A percentile compares a stretch with the other conserved stretches of the same genome.
These are phyloP conservation scores for Podila minutissima DNA, from an alignment of 192 early-diverging fungal genomes.

Conservation along the genomic window DNA sequence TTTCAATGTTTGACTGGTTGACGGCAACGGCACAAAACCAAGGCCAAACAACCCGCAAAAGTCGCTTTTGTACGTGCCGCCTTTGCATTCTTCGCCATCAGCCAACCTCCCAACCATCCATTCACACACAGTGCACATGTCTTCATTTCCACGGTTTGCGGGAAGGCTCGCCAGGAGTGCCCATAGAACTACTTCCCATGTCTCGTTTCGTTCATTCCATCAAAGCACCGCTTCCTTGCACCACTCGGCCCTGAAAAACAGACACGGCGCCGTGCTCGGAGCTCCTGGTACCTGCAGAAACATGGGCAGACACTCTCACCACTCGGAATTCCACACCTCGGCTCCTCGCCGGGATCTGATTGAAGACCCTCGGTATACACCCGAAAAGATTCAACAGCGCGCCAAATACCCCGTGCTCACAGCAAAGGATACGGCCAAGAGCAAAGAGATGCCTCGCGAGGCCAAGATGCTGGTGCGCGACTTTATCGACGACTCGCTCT, in stretches of 20 bases:
- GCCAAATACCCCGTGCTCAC: slow-evolving; percentile 61
- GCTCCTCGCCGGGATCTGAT: slow-evolving; percentile 18
- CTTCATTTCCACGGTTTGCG: not conserved
- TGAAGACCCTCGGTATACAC: slow-evolving; percentile 31
- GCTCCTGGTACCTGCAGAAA: not conserved
- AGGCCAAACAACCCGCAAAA: no score
- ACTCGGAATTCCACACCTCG: slow-evolving; percentile 27
- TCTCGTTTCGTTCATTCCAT: not conserved
- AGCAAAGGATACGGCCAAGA: slow-evolving; percentile 54
- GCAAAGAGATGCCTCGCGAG: slow-evolving; percentile 57
- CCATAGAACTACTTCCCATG: not conserved
- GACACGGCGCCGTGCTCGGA: no score
- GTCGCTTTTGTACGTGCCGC: no score
- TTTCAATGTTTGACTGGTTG: no score
- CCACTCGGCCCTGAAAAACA: no score
- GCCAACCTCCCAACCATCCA: not conserved
- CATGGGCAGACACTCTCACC: not conserved
- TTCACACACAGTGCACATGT: not conserved
- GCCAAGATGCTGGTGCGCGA: slow-evolving; percentile 83
- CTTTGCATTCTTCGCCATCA: not conserved
- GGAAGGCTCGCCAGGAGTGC: not conserved
- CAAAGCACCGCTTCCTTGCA: no score
- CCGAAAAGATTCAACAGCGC: slow-evolving; percentile 49
- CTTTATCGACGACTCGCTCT: slow-evolving; percentile 95
- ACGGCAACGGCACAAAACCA: no score